Conservation (phyloP, 1,284 basidiomycete genomes). For the Leccinum insigne region DNA sequence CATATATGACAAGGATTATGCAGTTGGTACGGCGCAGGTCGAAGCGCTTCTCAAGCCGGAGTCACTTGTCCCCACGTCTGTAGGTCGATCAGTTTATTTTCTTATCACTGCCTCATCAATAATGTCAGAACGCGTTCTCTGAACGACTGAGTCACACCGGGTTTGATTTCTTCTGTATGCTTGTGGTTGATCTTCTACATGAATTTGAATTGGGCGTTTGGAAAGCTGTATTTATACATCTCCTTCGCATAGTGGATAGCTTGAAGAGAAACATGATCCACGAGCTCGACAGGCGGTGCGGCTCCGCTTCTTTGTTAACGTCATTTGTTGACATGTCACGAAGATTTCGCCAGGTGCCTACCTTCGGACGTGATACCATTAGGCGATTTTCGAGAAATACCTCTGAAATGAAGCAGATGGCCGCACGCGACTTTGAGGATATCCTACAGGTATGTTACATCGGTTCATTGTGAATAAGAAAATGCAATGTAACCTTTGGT, state of each 20-base stretch:
- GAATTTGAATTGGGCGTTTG: background rate
- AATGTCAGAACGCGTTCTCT: background rate
- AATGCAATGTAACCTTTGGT: too few species aligned
- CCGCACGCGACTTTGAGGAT: too few species aligned
- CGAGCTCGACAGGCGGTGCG: background rate
- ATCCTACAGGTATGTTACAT: too few species aligned
- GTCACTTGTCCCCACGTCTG: background rate
- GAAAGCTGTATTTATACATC: background rate
- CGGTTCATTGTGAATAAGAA: too few species aligned
- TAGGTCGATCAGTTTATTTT: background rate
- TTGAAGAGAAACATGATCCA: background rate
- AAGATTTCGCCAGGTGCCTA: too few species aligned
- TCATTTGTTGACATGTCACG: too few species aligned
- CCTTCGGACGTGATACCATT: too few species aligned
- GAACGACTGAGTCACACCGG: background rate
- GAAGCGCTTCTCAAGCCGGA: background rate
- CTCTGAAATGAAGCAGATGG: too few species aligned
- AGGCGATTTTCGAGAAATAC: too few species aligned
- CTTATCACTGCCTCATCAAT: background rate
- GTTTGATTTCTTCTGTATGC: background rate
- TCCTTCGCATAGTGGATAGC: background rate
- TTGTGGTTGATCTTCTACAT: background rate
- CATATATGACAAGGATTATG: background rate
- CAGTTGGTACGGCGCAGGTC: background rate
- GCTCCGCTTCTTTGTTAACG: too few species aligned